Evolutionary conservation across 228 moss, liverwort and hornwort genomes (phyloP).

Genomic region (Sphagnum fallax): DNA sequence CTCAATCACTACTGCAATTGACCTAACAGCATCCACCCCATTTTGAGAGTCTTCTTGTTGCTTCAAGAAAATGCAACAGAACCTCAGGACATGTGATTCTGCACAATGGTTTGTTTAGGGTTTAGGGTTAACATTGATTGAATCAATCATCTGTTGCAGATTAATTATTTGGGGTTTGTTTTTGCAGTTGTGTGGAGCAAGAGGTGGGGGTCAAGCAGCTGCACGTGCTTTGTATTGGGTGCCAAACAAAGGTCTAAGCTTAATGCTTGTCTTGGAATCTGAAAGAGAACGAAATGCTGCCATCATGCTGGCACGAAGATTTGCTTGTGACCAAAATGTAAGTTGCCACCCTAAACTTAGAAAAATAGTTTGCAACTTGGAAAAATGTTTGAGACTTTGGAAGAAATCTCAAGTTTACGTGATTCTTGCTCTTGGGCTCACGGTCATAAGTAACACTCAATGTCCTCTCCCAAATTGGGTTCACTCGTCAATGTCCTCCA

Average conservation of each 20-base stretch:
- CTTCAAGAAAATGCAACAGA: too few relatives aligned
- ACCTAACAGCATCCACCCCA: too few relatives aligned
- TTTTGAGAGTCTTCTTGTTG: too few relatives aligned
- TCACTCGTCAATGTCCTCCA: too few relatives aligned
- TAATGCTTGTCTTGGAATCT: constrained; percentile 91
- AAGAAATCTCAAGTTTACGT: not conserved
- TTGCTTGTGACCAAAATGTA: constrained; percentile 70
- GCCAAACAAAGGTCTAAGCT: constrained; percentile 60
- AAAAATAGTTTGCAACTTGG: not conserved
- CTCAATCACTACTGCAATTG: too few relatives aligned
- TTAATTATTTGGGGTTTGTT: not conserved
- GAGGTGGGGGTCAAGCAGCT: constrained; percentile 91
- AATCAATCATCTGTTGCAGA: not conserved
- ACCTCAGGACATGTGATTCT: too few relatives aligned
- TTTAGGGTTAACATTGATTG: too few relatives aligned
- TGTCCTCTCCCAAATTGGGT: too few relatives aligned
- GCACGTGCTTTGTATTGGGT: constrained; percentile 92
- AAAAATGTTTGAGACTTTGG: not conserved
- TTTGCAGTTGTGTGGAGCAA: constrained; percentile 85
- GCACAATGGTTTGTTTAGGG: too few relatives aligned
- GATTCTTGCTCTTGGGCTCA: not conserved
- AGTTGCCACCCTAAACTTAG: constrained; percentile 5
- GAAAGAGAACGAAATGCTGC: constrained; percentile 98
- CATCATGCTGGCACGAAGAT: constrained; percentile 78
- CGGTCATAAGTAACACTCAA: not conserved